Evolutionary conservation across 805 yeast genomes (phyloP), one percentile per base, ranked within the genome.

Genomic region (Candida pseudofarinosa): DNA sequence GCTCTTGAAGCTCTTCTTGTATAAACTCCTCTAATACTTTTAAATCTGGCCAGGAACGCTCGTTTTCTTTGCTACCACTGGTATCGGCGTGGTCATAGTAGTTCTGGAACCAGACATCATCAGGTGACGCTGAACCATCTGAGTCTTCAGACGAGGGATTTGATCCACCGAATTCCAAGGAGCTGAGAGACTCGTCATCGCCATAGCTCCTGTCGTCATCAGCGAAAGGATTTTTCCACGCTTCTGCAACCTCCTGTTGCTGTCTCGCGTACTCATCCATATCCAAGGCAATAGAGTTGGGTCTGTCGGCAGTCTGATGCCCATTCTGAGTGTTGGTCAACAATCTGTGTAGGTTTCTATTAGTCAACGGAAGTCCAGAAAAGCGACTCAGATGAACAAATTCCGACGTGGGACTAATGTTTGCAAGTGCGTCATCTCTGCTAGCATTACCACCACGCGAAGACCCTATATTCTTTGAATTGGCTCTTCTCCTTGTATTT

Each of bases 61-160:
- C 42, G 19, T 48, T 46, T 13, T 46, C 51, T 30, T 53, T 45
- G 38, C 54, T 55, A 35, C 55, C 57, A n/a, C 34, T 39, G 8
- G 30, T 20, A 30, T 40, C 45, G 23, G 28, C 40, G 28, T 53
- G 56, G 17, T 56, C 60, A 37, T 77, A 79, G 48, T 83, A 89
- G 32, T 89, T 71, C 0, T 96, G 96, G 60, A 88, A 80, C 56
- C 97, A 91, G 19, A 91, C 99, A 63, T 91, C 99, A 58, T 85
- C 90, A 45, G 91, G 65, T 1, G 96, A 86, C 0, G 95, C 82
- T 33, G 80, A 77, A 41, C 77, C 80, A 31, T 82, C 73, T 33
- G 79, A 67, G 45, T 85, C 71, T 38, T 85, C 75, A 17, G 83
- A 74, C 3, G 80, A 69, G 4, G 88, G 88, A 52, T 81, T 80